A percentile compares a stretch with the other conserved stretches of the same genome.
Evolutionary conservation across 768 basidiomycete species (phyloP).

Genomic region (Mycena indigotica): DNA sequence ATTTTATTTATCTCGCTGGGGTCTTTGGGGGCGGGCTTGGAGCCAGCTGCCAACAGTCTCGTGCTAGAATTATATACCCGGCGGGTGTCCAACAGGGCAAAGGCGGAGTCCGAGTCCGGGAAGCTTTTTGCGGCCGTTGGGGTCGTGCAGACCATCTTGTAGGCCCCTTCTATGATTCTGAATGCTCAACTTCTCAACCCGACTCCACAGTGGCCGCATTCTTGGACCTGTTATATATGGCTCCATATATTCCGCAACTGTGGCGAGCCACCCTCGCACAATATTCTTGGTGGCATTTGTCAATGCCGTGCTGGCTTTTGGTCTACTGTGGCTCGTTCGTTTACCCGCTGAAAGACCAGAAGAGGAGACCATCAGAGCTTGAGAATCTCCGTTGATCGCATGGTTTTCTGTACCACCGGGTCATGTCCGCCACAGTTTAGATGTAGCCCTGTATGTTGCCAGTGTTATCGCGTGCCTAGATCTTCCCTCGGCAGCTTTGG

Average conservation of each 20-base stretch:
- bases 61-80: constrained; percentile 64
- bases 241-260: not conserved
- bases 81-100: constrained; percentile 56
- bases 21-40: constrained; percentile 63
- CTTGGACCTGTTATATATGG: constrained; percentile 59
- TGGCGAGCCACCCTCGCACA: not conserved
- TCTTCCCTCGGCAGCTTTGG: too few relatives aligned
- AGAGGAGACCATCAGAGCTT: too few relatives aligned
- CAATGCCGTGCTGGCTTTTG: not conserved
- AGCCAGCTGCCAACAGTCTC: constrained; percentile 69
- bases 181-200: too few relatives aligned
- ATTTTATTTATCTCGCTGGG: constrained; percentile 48
- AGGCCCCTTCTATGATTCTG: too few relatives aligned
- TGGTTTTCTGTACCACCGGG: too few relatives aligned
- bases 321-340: not conserved
- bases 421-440: too few relatives aligned
- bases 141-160: constrained; percentile 53
- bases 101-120: constrained; percentile 28
- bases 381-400: too few relatives aligned
- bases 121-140: constrained; percentile 79
- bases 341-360: too few relatives aligned
- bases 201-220: constrained; percentile 48
- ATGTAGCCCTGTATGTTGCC: too few relatives aligned
- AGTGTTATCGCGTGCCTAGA: too few relatives aligned
- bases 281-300: not conserved